Evolutionary conservation across 1,139 yeast species (phyloP).

Genomic region (Debaryomyces coudertii): DNA sequence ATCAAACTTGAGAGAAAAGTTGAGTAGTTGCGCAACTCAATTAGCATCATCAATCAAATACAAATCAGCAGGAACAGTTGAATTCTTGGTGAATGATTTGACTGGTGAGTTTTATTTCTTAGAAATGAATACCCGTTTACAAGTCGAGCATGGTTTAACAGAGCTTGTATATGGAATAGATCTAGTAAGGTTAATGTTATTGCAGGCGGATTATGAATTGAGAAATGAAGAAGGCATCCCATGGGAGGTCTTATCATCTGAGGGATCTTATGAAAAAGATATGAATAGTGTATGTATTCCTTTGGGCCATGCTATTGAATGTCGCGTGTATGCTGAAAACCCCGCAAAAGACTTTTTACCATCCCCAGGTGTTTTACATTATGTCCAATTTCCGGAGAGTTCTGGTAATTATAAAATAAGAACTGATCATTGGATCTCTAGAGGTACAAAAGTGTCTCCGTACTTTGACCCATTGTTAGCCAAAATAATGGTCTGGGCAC

Average conservation of each 20-base stretch:
- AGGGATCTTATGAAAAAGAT: constrained; percentile 16
- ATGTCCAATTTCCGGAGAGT: constrained; percentile 26
- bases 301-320: constrained; percentile 41
- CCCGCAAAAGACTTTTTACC: constrained; percentile 39
- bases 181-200: constrained; percentile 34
- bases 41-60: constrained; percentile 32
- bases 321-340: constrained; percentile 40
- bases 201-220: constrained; percentile 35
- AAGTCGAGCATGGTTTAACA: constrained; percentile 44
- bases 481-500: constrained; percentile 40
- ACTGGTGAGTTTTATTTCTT: constrained; percentile 34
- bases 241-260: constrained; percentile 16
- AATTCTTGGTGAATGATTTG: constrained; percentile 35
- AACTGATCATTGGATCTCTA: constrained; percentile 40
- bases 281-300: constrained; percentile 28
- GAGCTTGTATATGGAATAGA: constrained; percentile 37
- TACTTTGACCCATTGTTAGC: constrained; percentile 42
- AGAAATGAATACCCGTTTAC: constrained; percentile 41
- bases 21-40: constrained; percentile 28
- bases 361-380: constrained; percentile 37
- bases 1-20: constrained; percentile 17
- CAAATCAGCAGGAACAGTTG: constrained; percentile 42
- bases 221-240: constrained; percentile 28
- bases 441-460: constrained; percentile 38
- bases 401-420: constrained; percentile 23